These are phyloP conservation scores for Leccinum obscurum DNA, from an alignment of 768 basidiomycete genomes.

Conservation along the genomic window DNA sequence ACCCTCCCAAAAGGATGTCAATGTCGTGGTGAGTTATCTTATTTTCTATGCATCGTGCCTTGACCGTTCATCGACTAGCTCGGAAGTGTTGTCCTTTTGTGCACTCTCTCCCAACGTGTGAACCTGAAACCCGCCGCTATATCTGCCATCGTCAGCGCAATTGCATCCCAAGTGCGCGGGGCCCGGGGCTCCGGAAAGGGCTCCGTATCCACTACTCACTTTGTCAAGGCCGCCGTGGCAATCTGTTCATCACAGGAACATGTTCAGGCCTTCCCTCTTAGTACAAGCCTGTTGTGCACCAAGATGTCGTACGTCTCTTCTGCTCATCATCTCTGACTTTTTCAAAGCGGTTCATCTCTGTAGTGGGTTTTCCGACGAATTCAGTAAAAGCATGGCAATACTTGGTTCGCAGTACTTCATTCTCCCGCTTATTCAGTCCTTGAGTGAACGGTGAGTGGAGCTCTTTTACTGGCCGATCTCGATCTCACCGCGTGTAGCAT, in stretches of 20 bases:
- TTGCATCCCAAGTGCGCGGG: conserved; percentile 48
- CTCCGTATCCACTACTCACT: conserved; percentile 53
- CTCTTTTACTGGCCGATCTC: neutral
- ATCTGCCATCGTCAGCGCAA: conserved; percentile 53
- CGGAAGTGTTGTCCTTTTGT: conserved; percentile 71
- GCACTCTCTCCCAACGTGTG: conserved; percentile 67
- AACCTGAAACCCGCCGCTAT: conserved; percentile 58
- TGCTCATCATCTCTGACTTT: neutral
- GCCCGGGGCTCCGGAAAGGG: conserved; percentile 19
- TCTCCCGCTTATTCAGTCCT: conserved; percentile 46
- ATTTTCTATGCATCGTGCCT: neutral
- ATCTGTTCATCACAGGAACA: conserved; percentile 64
- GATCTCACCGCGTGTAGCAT: conserved; percentile 27
- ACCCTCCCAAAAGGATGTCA: conserved; percentile 44
- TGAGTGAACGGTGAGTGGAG: conserved; percentile 42
- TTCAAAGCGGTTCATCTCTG: neutral
- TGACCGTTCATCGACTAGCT: conserved; percentile 43
- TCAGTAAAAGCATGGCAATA: conserved; percentile 45
- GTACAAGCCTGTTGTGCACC: conserved; percentile 41
- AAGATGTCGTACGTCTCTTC: conserved; percentile 47
- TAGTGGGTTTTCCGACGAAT: conserved; percentile 50
- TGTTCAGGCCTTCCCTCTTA: conserved; percentile 45
- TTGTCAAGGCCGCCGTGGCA: conserved; percentile 63
- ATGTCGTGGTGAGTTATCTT: conserved; percentile 47
- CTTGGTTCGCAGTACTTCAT: conserved; percentile 58